phyloP scores from a whole-genome alignment of 2,329 filamentous ascomycete species.

The Lachnellula suecica region DNA sequence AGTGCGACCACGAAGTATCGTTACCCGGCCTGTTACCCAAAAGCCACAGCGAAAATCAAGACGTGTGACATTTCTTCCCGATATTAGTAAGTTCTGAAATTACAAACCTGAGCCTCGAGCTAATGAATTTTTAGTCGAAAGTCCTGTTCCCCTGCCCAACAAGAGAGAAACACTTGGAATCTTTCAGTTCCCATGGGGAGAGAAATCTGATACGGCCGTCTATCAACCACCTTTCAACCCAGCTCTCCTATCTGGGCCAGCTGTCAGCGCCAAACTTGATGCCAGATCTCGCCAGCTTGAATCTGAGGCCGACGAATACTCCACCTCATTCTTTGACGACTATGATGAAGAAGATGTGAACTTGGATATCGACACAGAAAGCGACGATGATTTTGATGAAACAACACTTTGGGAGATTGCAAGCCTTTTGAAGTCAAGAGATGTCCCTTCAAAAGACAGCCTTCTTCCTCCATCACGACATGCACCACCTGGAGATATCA shows the following conservation, averaged over 20 bases:
- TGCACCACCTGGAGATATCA: constrained; percentile 6
- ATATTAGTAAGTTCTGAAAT: constrained; percentile 43
- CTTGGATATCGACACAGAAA: constrained; percentile 34
- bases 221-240: constrained; percentile 39
- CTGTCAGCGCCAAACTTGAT: constrained; percentile 23
- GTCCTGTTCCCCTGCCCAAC: constrained; percentile 56
- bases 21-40: constrained; percentile 46
- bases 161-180: constrained; percentile 60
- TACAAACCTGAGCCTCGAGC: constrained; percentile 4
- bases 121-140: constrained; percentile 45
- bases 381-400: constrained; percentile 52
- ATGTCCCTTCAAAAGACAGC: constrained; percentile 52
- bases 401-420: constrained; percentile 64
- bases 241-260: constrained; percentile 15
- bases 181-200: constrained; percentile 67
- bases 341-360: constrained; percentile 47
- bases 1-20: constrained; percentile 27
- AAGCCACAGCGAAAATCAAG: constrained; percentile 54
- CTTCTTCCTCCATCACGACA: constrained; percentile 38
- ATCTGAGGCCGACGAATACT: constrained; percentile 23
- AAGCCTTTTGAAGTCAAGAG: constrained; percentile 51
- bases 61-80: constrained; percentile 58
- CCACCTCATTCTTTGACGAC: constrained; percentile 57
- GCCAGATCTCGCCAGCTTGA: constrained; percentile 27
- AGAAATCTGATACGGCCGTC: constrained; percentile 55